Evolutionary conservation across 306 rosid genomes (phyloP).

Genomic region (Oemleria cerasiformis): DNA sequence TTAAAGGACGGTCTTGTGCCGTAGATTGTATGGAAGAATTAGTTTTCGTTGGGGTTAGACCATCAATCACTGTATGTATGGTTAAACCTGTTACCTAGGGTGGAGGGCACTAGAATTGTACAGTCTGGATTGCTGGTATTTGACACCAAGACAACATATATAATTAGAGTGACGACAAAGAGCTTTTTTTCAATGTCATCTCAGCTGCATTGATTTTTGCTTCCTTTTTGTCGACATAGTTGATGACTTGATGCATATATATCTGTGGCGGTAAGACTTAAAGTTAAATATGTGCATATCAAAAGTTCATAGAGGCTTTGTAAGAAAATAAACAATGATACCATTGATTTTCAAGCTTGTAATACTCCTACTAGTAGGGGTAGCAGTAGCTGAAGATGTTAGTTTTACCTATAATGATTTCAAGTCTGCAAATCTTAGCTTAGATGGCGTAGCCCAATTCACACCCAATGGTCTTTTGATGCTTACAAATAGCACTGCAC

Average conservation of each 20-base stretch:
- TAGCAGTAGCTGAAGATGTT: conserved; percentile 25
- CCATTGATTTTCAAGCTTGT: conserved; percentile 36
- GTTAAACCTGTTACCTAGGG: background rate
- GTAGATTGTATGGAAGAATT: background rate
- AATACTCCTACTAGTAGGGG: conserved; percentile 4
- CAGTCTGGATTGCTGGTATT: background rate
- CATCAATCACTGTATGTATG: background rate
- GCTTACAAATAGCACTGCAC: conserved; percentile 51
- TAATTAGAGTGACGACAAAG: background rate
- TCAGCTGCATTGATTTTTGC: background rate
- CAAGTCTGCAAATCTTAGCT: conserved; percentile 27
- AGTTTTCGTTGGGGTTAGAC: background rate
- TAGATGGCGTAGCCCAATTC: conserved; percentile 48
- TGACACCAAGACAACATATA: background rate
- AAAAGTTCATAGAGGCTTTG: background rate
- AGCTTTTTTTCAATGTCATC: background rate
- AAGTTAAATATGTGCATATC: too few species aligned
- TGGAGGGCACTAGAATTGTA: background rate
- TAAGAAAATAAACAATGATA: background rate
- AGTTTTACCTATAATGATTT: conserved; percentile 49
- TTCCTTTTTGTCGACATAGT: background rate
- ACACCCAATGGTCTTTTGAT: conserved; percentile 42
- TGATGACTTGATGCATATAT: background rate
- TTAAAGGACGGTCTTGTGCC: background rate
- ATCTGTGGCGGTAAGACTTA: background rate